A percentile compares a stretch with the other conserved stretches of the same genome.
These are phyloP conservation scores for Picea mariana DNA, from an alignment of 83 land plant species.

Conservation along the genomic window DNA sequence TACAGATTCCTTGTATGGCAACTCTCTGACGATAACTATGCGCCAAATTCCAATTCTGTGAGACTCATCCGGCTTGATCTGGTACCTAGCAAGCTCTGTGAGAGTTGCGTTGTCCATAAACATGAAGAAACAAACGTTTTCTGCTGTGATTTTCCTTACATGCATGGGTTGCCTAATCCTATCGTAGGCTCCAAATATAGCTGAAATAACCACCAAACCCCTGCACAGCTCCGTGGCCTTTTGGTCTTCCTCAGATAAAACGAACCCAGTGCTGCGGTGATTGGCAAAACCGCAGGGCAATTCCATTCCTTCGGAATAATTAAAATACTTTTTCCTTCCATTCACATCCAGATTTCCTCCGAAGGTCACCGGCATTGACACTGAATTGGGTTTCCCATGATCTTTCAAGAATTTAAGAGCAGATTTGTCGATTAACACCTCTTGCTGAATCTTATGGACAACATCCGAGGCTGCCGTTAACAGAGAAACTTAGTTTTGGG, in stretches of 20 bases:
- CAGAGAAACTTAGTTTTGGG: too few species aligned
- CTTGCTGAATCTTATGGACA: background rate
- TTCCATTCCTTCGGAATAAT: background rate
- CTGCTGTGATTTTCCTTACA: slow-evolving; percentile 37
- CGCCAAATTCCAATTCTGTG: slow-evolving; percentile 64
- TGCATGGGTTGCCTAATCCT: slow-evolving; percentile 66
- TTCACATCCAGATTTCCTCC: background rate
- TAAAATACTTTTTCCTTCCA: background rate
- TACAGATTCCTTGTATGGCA: slow-evolving; percentile 47
- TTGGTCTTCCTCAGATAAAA: slow-evolving; percentile 24
- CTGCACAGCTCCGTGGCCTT: slow-evolving; percentile 55
- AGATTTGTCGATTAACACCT: background rate
- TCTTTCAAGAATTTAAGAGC: background rate
- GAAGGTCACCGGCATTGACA: background rate
- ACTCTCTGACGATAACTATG: slow-evolving; percentile 33
- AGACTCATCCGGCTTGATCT: slow-evolving; percentile 11
- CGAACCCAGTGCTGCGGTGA: background rate
- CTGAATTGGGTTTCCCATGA: background rate
- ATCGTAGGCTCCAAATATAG: slow-evolving; percentile 66
- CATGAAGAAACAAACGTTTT: slow-evolving; percentile 67
- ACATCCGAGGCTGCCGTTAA: background rate
- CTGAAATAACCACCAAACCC: slow-evolving; percentile 62
- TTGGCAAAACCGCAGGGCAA: slow-evolving; percentile 8
- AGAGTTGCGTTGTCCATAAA: slow-evolving; percentile 59
- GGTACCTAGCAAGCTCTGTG: slow-evolving; percentile 28